A percentile compares a stretch with the other conserved stretches of the same genome.
Conservation (phyloP, 2,329 filamentous ascomycete species). For the Clonostachys solani region DNA sequence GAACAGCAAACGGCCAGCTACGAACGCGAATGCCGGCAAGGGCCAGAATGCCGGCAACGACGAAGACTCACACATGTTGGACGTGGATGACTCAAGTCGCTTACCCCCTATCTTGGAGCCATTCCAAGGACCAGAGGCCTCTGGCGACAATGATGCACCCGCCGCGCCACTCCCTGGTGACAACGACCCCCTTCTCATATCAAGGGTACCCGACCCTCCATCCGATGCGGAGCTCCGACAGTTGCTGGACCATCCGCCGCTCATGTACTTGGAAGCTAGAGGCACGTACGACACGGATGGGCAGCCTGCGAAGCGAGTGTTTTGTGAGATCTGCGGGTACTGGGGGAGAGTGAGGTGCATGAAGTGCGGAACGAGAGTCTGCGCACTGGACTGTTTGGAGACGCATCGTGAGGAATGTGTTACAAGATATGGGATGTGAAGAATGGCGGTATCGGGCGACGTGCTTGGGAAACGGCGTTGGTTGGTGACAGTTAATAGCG, state of each 20-base stretch:
- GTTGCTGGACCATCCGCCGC: constrained; percentile 58
- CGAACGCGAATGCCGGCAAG: constrained; percentile 9
- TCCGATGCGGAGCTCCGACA: constrained; percentile 58
- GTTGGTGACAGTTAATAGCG: too few relatives aligned
- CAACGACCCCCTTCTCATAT: constrained; percentile 52
- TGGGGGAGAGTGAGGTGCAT: constrained; percentile 74
- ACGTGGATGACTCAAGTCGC: constrained; percentile 4
- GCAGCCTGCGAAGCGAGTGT: constrained; percentile 48
- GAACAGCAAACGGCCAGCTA: constrained; percentile 17
- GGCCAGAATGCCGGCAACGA: constrained; percentile 12
- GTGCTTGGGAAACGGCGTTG: too few relatives aligned
- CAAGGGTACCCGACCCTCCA: constrained; percentile 53
- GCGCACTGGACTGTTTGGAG: constrained; percentile 70
- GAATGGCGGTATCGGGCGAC: background rate
- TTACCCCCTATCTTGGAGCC: background rate
- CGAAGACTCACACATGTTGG: constrained; percentile 18
- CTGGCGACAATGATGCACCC: constrained; percentile 19
- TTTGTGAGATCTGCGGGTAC: constrained; percentile 79
- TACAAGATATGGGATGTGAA: constrained; percentile 52
- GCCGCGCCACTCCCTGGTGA: constrained; percentile 40
- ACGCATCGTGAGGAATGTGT: constrained; percentile 70
- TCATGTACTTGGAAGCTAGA: constrained; percentile 63
- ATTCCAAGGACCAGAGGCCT: background rate
- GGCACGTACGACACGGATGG: constrained; percentile 31
- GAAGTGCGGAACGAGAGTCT: constrained; percentile 76